Percentiles rank a stretch among this genome's conserved stretches.
Conservation (phyloP, 1,284 basidiomycete species). For the Cerrena zonata region DNA sequence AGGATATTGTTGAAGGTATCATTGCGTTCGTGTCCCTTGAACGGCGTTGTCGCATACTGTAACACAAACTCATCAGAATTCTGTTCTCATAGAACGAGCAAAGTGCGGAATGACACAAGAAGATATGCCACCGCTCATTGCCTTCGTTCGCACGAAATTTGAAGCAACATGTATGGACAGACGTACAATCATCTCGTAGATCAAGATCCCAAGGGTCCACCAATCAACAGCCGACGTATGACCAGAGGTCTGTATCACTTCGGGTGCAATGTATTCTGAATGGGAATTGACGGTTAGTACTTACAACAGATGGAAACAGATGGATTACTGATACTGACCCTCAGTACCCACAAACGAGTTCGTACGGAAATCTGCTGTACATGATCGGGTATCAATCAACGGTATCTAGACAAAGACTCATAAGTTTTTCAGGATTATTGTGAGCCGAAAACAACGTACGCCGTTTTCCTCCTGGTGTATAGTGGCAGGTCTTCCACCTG, state of each 20-base stretch:
- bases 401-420: conserved; percentile 56
- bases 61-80: conserved; percentile 7
- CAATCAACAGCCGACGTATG: conserved; percentile 99
- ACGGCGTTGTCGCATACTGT: conserved; percentile 95
- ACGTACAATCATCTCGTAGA: conserved; percentile 99
- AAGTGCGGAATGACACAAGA: background rate
- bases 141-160: background rate
- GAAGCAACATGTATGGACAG: conserved; percentile 14
- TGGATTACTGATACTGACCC: conserved; percentile 52
- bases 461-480: conserved; percentile 89
- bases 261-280: conserved; percentile 95
- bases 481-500: conserved; percentile 82
- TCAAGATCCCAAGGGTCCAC: conserved; percentile 98
- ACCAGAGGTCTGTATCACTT: conserved; percentile 95
- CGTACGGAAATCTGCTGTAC: conserved; percentile 95
- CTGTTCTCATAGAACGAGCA: conserved; percentile 3
- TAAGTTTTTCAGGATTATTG: conserved; percentile 9
- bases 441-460: conserved; percentile 39
- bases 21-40: conserved; percentile 93
- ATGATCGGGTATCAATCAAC: conserved; percentile 92
- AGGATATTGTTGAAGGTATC: conserved; percentile 97
- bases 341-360: conserved; percentile 99
- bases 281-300: conserved; percentile 14
- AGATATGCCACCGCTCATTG: background rate
- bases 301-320: conserved; percentile 10